Evolutionary conservation across 2,329 filamentous ascomycete genomes (phyloP), one percentile per base, ranked within the genome.

Genomic region (Xylaria sp.): DNA sequence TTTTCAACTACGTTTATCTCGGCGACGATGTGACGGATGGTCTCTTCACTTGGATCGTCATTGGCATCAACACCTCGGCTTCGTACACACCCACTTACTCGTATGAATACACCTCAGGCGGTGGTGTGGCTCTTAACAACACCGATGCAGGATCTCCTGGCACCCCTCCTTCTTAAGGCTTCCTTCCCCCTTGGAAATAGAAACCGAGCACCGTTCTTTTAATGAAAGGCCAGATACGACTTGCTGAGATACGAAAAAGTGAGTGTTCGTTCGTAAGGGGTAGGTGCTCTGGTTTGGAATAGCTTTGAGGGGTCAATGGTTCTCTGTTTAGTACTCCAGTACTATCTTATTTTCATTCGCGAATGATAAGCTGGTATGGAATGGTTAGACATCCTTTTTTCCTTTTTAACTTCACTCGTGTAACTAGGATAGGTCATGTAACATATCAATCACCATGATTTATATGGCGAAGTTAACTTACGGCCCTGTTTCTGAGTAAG

Each of bases 21-120:
- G 63, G 63, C 11, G 63, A 66, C 20, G 38, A 33, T 10, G 44
- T 56, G n/a, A 29, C 57, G 5, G 63, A 66, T 10, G 63, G 63
- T 10, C 50, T 66, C 25, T 61, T 66, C 44, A 51, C 58, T 11
- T 66, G 63, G 63, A 51, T 66, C 20, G 44, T 54, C 6, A 31
- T 66, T 22, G 63, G 63, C 6, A 57, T 66, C 10, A 49, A 66
- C 47, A 36, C 51, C 22, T 36, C 61, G 20, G 61, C 61, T 36
- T 53, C 59, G 17, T 62, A 62, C 27, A 62, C 49, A n/a, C 49
- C 59, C 20, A 62, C 59, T 15, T 62, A 62, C 38, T 62, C 59
- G 15, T 62, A 36, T 33, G 33, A 62, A n/a, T 17, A 55, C 27
- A 62, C 59, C n/a, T 25, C 27, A 20, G 39, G 50, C 20, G 59